These are phyloP conservation scores for Meyerozyma elateridarum DNA, from an alignment of 1,139 yeast genomes.

Conservation along the genomic window DNA sequence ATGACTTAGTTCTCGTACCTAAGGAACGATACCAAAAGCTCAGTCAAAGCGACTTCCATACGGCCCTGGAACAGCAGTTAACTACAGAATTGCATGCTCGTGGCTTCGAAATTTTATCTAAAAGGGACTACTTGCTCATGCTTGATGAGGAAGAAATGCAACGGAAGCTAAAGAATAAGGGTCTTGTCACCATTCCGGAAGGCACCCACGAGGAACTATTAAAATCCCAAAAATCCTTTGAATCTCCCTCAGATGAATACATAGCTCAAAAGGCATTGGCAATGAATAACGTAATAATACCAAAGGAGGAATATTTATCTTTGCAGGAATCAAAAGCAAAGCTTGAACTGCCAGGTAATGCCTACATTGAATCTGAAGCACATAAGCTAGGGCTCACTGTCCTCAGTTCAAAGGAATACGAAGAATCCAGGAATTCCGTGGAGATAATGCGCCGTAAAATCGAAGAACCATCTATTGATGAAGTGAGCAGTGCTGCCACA, in stretches of 20 bases:
- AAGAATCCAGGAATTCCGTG: too few relatives aligned
- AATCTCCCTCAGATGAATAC: slow-evolving; percentile 17
- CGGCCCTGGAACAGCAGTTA: slow-evolving; percentile 21
- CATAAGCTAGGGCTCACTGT: background rate
- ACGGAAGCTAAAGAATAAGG: slow-evolving; percentile 24
- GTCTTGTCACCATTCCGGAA: slow-evolving; percentile 31
- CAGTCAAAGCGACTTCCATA: slow-evolving; percentile 18
- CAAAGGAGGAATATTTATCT: slow-evolving; percentile 15
- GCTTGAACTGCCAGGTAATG: slow-evolving; percentile 23
- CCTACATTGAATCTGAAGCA: slow-evolving; percentile 14
- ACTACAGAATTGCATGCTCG: slow-evolving; percentile 19
- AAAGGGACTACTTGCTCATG: slow-evolving; percentile 24
- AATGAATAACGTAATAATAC: slow-evolving; percentile 18
- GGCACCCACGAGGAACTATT: slow-evolving; percentile 19
- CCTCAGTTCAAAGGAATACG: background rate
- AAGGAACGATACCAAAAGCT: slow-evolving; percentile 40
- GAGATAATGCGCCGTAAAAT: slow-evolving; percentile 5
- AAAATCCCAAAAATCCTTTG: slow-evolving; percentile 9
- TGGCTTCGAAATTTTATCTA: slow-evolving; percentile 26
- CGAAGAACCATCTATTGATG: slow-evolving; percentile 9
- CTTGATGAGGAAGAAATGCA: slow-evolving; percentile 33
- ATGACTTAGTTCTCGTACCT: slow-evolving; percentile 48
- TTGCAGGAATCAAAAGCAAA: slow-evolving; percentile 14
- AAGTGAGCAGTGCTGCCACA: too few relatives aligned
- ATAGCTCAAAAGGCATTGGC: slow-evolving; percentile 15